Percentiles rank a stretch among this genome's conserved stretches.
Conservation (phyloP, 2,329 filamentous ascomycete species). For the Fusarium xylarioides region DNA sequence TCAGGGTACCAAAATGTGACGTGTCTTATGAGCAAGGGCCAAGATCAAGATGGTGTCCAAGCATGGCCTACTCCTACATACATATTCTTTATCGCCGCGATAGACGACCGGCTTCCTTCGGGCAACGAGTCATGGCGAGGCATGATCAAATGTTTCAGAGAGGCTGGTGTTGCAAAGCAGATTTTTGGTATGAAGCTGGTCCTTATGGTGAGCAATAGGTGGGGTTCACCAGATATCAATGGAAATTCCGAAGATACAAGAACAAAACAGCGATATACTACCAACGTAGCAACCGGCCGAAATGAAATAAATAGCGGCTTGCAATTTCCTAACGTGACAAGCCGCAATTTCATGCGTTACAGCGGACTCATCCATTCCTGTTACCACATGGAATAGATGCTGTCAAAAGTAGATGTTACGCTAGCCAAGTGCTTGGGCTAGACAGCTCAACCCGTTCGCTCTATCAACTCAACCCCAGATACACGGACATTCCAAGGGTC, state of each 20-base stretch:
- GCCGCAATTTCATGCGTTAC: background rate
- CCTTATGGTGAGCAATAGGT: slow-evolving; percentile 3
- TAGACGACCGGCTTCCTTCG: slow-evolving; percentile 2
- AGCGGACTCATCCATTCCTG: background rate
- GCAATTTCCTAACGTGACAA: background rate
- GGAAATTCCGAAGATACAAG: background rate
- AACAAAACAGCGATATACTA: background rate
- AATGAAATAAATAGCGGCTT: background rate
- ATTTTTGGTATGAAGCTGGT: slow-evolving; percentile 18
- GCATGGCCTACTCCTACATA: background rate
- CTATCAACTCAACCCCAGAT: slow-evolving; percentile 19
- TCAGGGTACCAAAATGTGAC: slow-evolving; percentile 33
- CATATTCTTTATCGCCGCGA: slow-evolving; percentile 2
- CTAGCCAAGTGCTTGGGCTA: background rate
- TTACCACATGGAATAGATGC: background rate
- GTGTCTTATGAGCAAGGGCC: slow-evolving; percentile 32
- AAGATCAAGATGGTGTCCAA: slow-evolving; percentile 17
- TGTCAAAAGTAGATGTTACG: slow-evolving; percentile 3
- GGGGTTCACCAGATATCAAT: background rate
- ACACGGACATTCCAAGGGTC: slow-evolving; percentile 14
- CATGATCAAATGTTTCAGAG: slow-evolving; percentile 5
- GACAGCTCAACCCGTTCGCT: slow-evolving; percentile 3
- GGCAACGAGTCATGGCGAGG: slow-evolving; percentile 30
- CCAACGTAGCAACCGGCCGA: background rate
- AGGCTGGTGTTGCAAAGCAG: slow-evolving; percentile 30